These are phyloP conservation scores for Musa itinerans DNA, from an alignment of 176 grass and related monocot genomes.

Conservation along the genomic window DNA sequence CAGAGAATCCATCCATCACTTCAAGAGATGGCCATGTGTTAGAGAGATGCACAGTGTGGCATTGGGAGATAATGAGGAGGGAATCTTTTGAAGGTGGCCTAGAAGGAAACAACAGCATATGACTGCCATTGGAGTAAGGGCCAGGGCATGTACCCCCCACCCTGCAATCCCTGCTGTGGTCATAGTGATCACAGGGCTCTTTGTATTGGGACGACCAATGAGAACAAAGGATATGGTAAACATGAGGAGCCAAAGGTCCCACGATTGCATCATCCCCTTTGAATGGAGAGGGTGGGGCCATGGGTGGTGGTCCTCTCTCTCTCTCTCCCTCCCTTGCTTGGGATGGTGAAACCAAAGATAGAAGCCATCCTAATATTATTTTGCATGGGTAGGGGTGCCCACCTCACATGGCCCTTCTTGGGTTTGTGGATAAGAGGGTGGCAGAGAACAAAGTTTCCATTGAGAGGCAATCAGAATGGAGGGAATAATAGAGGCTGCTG, in stretches of 20 bases:
- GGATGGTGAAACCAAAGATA: conserved; percentile 1
- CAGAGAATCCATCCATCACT: background rate
- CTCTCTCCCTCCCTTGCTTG: background rate
- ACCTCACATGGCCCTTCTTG: conserved; percentile 10
- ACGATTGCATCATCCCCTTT: background rate
- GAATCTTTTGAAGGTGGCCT: conserved; percentile 15
- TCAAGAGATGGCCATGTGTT: conserved; percentile 3
- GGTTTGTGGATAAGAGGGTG: conserved; percentile 9
- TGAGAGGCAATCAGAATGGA: background rate
- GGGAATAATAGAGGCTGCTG: conserved; percentile 8
- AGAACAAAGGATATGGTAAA: conserved; percentile 3
- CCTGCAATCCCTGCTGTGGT: conserved; percentile 5
- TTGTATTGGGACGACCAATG: background rate
- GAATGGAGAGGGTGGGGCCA: background rate
- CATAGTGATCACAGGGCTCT: background rate
- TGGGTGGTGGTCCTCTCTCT: background rate
- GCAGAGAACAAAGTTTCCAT: conserved; percentile 10
- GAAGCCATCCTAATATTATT: background rate
- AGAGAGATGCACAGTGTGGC: background rate
- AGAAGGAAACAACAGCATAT: conserved; percentile 15
- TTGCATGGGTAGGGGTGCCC: background rate
- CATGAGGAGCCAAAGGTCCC: background rate
- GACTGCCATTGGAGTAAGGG: conserved; percentile 12
- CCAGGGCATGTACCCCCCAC: background rate
- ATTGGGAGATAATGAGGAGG: conserved; percentile 2